Evolutionary conservation across 2,329 filamentous ascomycete genomes (phyloP).

Genomic region (Beauveria brongniartii): DNA sequence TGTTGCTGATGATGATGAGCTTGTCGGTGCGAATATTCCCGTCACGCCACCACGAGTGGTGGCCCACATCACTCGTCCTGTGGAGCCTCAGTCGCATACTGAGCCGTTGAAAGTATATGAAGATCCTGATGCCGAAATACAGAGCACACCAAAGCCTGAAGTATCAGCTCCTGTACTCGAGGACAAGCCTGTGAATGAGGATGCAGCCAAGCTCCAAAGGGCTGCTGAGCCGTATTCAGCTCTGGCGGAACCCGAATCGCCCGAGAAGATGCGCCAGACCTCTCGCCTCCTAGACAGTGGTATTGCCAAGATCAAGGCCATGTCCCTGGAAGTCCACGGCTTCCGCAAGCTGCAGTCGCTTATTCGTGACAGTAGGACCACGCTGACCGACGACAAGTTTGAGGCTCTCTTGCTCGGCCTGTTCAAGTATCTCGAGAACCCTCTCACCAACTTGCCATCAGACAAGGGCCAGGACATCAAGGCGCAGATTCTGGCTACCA

Average conservation of each 20-base stretch:
- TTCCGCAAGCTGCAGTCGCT: conserved; percentile 72
- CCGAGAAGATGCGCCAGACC: conserved; percentile 50
- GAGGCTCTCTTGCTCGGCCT: conserved; percentile 58
- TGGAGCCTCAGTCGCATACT: conserved; percentile 4
- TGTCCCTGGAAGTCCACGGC: conserved; percentile 70
- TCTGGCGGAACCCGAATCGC: conserved; percentile 25
- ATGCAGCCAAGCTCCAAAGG: conserved; percentile 27
- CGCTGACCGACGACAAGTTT: conserved; percentile 60
- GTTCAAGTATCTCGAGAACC: conserved; percentile 63
- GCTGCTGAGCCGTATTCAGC: conserved; percentile 17
- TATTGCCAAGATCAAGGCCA: conserved; percentile 62
- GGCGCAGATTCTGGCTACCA: conserved; percentile 64
- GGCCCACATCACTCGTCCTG: neutral
- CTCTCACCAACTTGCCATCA: conserved; percentile 42
- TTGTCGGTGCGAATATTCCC: neutral
- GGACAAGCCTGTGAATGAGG: conserved; percentile 53
- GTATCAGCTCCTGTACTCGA: conserved; percentile 46
- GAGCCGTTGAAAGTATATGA: conserved; percentile 48
- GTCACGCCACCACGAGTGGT: conserved; percentile 13
- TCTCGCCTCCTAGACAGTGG: conserved; percentile 62
- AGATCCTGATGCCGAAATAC: conserved; percentile 48
- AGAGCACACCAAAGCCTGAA: conserved; percentile 36
- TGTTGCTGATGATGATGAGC: conserved; percentile 17
- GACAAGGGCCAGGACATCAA: conserved; percentile 66
- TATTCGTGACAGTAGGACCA: conserved; percentile 56